Base-by-base conservation (phyloP, 768 basidiomycete species). In the Glaciozyma martinii region DNA sequence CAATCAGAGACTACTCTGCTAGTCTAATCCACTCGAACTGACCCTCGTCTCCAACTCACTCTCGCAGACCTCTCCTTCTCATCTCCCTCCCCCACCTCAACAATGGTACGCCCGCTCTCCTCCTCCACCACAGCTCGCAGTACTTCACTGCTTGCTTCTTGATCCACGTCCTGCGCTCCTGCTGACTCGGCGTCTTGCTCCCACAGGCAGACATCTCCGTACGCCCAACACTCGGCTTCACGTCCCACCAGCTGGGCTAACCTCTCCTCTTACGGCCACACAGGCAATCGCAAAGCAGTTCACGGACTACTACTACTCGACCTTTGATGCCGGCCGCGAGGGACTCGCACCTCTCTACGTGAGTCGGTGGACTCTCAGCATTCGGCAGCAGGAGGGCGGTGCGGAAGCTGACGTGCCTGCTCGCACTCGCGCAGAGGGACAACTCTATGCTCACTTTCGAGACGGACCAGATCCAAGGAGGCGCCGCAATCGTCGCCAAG, bases 381-480 rank as follows among this genome's bases (percentile, higher is more conserved):
- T n/a, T n/a, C n/a, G n/a, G n/a, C n/a, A n/a, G n/a, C n/a, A n/a
- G n/a, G n/a, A n/a, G n/a, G n/a, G n/a, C n/a, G n/a, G n/a, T n/a
- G n/a, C n/a, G n/a, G n/a, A n/a, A n/a, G n/a, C n/a, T n/a, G n/a
- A n/a, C n/a, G n/a, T n/a, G n/a, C n/a, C n/a, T n/a, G n/a, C n/a
- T n/a, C n/a, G n/a, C n/a, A n/a, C n/a, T n/a, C n/a, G n/a, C n/a
- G 25, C 76, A 97, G 94, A 84, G 91, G 66, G 78, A 80, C 18
- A 56, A 72, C 60, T 97, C 93, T 16, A 94, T 93, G 89, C 78
- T 97, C 73, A 83, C 86, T 10, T 97, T 83, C 77, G 92, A 98
- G 78, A 82, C 81, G 19, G 52, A 71, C 37, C 84, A 80, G 27
- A 76, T 85, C 68, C 79, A 81, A 59, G 90, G 92, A 23, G 75